Base-by-base conservation (phyloP, 768 basidiomycete species). In the Xanthoconium purpureum region DNA sequence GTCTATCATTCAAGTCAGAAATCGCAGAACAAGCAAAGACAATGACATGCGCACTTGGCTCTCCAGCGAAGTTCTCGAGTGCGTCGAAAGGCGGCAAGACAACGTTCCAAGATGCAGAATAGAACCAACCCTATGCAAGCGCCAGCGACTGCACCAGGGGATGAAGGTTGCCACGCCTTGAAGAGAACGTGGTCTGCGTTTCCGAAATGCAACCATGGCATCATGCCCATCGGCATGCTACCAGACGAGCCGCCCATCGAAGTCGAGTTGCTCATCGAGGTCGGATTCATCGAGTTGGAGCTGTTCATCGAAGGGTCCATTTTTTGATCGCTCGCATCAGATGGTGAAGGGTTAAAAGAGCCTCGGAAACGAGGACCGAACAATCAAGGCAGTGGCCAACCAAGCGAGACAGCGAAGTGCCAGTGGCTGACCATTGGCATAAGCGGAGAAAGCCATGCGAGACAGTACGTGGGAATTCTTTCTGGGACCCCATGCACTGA, bases 51-150 rank as follows among this genome's bases (percentile, higher is more conserved):
- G 63, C 65, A 89, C 90, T 76, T 83, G 54, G 71, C 70, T 39
- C 69, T 74, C 89, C 91, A 94, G 47, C 79, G 74, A 0, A 65
- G 68, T 62, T 86, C 82, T 55, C 83, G 73, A 11, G 75, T 69
- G 29, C 77, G 73, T n/a, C 87, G 77, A 52, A 79, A 73, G 0
- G 85, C 87, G n/a, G 80, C 69, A 44, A 95, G 69, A 71, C 82
- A 85, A 58, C 93, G 77, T 47, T 94, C 91, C 36, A 88, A 73
- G 11, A 94, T 63, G 8, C 84, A 84, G 35, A 94, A 74, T 33
- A 87, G 37, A 63, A 88, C 75, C 24, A 95, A 75, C 0, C 80
- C 85, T 54, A 95, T 77, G 66, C 85, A 89, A 37, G 91, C 86
- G 0, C 89, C 92, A 24, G 81, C 82, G 36, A 91, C 80, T 0